Evolutionary conservation across 1,139 yeast genomes (phyloP).

Genomic region (Sugiyamaella paludigena): DNA sequence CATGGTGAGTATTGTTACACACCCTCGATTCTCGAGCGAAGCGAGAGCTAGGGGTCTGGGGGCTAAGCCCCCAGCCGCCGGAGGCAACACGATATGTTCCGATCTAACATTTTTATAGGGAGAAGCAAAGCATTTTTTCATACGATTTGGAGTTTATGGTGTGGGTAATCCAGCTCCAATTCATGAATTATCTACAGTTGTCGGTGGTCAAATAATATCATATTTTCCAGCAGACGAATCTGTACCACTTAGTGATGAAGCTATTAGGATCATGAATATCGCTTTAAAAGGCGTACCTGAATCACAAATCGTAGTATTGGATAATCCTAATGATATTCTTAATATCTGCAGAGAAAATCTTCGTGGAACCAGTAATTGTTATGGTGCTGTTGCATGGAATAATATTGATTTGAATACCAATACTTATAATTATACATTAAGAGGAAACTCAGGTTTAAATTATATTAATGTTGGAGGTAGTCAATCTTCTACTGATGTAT

Average conservation of each 20-base stretch:
- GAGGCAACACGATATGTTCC: not conserved
- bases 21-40: too few species aligned
- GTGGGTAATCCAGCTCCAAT: conserved; percentile 32
- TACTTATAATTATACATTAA: conserved; percentile 37
- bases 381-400: conserved; percentile 40
- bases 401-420: conserved; percentile 24
- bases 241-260: conserved; percentile 28
- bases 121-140: conserved; percentile 34
- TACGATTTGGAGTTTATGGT: conserved; percentile 36
- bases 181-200: conserved; percentile 25
- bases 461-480: conserved; percentile 29
- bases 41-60: too few species aligned
- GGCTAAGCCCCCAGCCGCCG: too few species aligned
- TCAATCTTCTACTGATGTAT: conserved; percentile 33
- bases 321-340: conserved; percentile 29
- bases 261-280: conserved; percentile 29
- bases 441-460: conserved; percentile 37
- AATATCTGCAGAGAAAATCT: conserved; percentile 35
- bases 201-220: conserved; percentile 27
- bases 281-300: conserved; percentile 35
- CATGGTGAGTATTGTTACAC: conserved; percentile 30
- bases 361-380: conserved; percentile 36
- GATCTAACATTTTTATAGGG: conserved; percentile 25
- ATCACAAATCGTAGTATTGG: conserved; percentile 28
- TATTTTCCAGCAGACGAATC: conserved; percentile 27